A percentile compares a stretch with the other conserved stretches of the same genome.
These are phyloP conservation scores for Tripterygium wilfordii DNA, from an alignment of 177 flowering plant genomes.

Conservation along the genomic window DNA sequence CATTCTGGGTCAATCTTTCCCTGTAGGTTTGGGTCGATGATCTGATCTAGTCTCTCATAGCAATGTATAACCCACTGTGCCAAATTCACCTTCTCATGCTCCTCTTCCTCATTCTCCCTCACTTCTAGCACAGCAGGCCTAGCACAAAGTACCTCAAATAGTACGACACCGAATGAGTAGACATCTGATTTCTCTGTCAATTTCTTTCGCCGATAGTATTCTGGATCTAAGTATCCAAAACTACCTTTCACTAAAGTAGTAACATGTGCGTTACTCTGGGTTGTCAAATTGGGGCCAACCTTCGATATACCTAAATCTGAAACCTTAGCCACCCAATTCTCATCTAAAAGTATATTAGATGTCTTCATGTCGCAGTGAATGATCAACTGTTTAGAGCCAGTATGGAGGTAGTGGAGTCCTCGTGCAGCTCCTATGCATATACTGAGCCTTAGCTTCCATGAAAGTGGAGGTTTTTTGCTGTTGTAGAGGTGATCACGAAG, in stretches of 20 bases:
- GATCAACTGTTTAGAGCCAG: conserved; percentile 27
- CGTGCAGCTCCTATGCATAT: too few species aligned
- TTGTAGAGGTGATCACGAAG: conserved; percentile 38
- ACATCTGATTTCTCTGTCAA: conserved; percentile 46
- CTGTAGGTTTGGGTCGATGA: neutral
- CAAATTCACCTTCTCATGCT: neutral
- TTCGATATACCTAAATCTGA: conserved; percentile 46
- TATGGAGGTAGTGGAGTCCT: conserved; percentile 29
- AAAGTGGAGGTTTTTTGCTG: conserved; percentile 19
- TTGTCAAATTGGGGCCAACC: conserved; percentile 30
- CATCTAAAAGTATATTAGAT: too few species aligned
- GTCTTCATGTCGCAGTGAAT: conserved; percentile 40
- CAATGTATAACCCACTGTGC: neutral
- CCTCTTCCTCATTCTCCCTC: neutral
- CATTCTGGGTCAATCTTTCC: neutral
- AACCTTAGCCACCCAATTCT: conserved; percentile 38
- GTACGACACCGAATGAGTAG: conserved; percentile 47
- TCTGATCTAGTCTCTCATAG: neutral
- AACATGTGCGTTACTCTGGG: conserved; percentile 2
- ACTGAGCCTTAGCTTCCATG: too few species aligned
- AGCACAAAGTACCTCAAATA: conserved; percentile 35
- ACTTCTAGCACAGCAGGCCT: conserved; percentile 5
- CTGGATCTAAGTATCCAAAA: conserved; percentile 47
- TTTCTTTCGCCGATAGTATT: conserved; percentile 26
- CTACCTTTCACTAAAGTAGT: conserved; percentile 44